Base-by-base conservation (phyloP, 2,329 filamentous ascomycete genomes). In the Monosporascus cannonballus region DNA sequence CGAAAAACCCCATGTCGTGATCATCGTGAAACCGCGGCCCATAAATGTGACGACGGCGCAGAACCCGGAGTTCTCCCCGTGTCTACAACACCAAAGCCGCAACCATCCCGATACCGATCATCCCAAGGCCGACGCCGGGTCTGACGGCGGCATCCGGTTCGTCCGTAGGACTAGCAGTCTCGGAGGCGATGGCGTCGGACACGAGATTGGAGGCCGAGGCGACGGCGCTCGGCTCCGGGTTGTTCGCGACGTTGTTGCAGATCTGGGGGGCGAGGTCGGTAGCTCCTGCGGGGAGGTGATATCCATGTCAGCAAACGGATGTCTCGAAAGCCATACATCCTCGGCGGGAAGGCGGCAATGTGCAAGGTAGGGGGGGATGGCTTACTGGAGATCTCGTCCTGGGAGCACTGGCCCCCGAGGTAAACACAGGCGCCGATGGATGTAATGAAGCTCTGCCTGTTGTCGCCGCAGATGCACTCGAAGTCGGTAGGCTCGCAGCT, bases 121-220 rank as follows among this genome's bases (percentile, higher is more conserved):
- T 45, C 7, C 65, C 64, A 39, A 64, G 51, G 11, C 61, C 59
- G 14, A 66, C 18, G 25, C 62, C 64, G 2, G 64, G 57, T 36
- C 64, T 55, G n/a, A 51, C 57, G 11, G 59, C 57, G 2, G 64
- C 65, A 25, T 51, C 49, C 25, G 30, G 38, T 25, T 53, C 54
- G 30, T 55, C 59, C 8, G 53, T 60, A 4, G 63, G 47, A 2
- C 55, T 56, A 4, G 60, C 50, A 4, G 54, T 49, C 11, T 56
- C 54, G 15, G 62, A 59, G 37, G 51, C 59, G 18, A 67, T 49
- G 39, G 59, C 64, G 1, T 64, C 64, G 9, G 61, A 56, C 51
- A 67, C 54, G 41, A 66, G 53, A 46, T 52, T 58, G 4, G 67
- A 67, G 17, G 66, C 66, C n/a, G 61, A 61, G 8, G 65, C 63